These are phyloP conservation scores for Xylaria scruposa DNA, from an alignment of 495 filamentous ascomycete genomes.

Conservation along the genomic window DNA sequence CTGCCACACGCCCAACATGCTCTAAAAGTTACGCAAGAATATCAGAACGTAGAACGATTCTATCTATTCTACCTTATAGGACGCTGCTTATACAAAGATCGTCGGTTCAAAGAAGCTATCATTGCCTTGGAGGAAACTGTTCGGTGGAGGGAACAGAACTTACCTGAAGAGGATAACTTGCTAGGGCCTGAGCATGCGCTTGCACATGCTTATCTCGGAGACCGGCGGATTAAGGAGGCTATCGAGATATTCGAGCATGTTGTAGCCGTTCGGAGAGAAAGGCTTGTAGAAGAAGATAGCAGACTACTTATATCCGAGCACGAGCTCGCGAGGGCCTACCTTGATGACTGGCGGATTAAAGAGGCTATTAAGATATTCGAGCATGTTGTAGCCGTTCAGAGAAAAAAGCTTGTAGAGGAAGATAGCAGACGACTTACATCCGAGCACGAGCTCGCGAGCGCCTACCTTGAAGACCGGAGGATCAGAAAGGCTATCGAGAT, in stretches of 20 bases:
- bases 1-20: constrained; percentile 40
- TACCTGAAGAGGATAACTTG: constrained; percentile 38
- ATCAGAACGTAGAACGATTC: constrained; percentile 26
- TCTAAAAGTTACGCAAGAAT: constrained; percentile 25
- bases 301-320: constrained; percentile 43
- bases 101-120: constrained; percentile 44
- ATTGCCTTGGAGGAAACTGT: constrained; percentile 30
- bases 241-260: constrained; percentile 40
- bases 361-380: constrained; percentile 48
- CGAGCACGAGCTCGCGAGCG: constrained; percentile 41
- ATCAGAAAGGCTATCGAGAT: constrained; percentile 41
- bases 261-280: constrained; percentile 34
- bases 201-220: constrained; percentile 38
- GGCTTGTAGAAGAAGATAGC: constrained; percentile 41
- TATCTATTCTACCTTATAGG: constrained; percentile 29
- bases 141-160: constrained; percentile 31
- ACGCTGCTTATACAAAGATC: constrained; percentile 30
- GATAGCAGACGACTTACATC: constrained; percentile 43
- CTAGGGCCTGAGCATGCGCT: constrained; percentile 41
- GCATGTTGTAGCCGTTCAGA: constrained; percentile 41
- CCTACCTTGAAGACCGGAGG: constrained; percentile 27
- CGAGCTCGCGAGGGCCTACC: constrained; percentile 39
- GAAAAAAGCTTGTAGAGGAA: constrained; percentile 36
- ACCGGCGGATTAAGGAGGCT: constrained; percentile 36
- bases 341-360: constrained; percentile 6